These are phyloP conservation scores for Cladorrhinum samala DNA, from an alignment of 495 filamentous ascomycete species.

Conservation along the genomic window DNA sequence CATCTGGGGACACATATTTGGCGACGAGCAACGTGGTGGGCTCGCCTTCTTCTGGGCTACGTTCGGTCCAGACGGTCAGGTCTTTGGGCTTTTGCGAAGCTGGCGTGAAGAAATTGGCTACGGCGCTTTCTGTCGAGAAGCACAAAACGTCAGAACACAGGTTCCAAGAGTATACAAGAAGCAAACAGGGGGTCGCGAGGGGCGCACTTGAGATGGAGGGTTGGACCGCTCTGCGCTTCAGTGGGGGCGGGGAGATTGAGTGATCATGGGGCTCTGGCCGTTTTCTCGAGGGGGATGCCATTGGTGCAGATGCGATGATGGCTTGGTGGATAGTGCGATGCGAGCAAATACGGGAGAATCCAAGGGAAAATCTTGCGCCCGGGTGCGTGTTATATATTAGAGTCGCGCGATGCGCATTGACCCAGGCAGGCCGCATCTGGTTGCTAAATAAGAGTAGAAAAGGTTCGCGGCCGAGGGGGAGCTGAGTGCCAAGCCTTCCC, in stretches of 20 bases:
- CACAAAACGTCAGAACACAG: no score
- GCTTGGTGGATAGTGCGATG: neutral
- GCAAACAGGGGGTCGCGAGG: no score
- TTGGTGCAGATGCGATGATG: neutral
- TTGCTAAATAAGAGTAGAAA: no score
- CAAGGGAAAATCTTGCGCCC: no score
- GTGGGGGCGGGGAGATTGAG: conserved; percentile 54
- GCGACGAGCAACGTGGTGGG: conserved; percentile 65
- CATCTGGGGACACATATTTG: conserved; percentile 49
- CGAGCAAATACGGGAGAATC: no score
- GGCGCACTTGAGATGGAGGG: conserved; percentile 66
- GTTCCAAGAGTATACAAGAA: neutral
- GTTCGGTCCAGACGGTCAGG: conserved; percentile 65
- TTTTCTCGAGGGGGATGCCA: conserved; percentile 13
- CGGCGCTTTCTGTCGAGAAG: conserved; percentile 53
- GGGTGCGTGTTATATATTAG: no score
- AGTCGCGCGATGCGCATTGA: no score
- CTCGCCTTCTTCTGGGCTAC: conserved; percentile 38
- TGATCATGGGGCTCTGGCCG: conserved; percentile 17
- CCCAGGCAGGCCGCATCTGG: no score
- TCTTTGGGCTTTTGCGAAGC: conserved; percentile 78
- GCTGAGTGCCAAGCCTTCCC: no score
- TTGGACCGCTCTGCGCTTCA: conserved; percentile 53
- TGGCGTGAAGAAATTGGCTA: conserved; percentile 86
- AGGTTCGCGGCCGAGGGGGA: no score